Evolutionary conservation across 768 basidiomycete genomes (phyloP).

Genomic region (Mycena vulgaris): DNA sequence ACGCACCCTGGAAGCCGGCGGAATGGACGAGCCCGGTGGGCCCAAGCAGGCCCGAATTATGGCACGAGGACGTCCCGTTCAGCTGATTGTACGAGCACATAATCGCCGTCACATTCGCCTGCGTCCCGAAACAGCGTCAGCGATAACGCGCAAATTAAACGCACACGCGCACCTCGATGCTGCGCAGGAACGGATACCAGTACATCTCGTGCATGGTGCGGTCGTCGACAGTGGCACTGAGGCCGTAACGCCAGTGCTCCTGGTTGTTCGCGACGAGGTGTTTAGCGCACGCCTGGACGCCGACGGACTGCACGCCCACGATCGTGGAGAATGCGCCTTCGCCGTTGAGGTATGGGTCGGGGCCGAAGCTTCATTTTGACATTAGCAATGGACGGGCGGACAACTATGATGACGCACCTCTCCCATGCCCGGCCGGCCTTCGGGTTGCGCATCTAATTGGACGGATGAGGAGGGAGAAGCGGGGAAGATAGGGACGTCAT

Average conservation of each 20-base stretch:
- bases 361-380: slow-evolving; percentile 35
- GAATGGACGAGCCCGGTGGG: slow-evolving; percentile 23
- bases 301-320: slow-evolving; percentile 53
- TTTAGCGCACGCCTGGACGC: slow-evolving; percentile 56
- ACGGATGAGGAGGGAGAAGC: neutral
- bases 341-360: slow-evolving; percentile 60
- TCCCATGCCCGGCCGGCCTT: slow-evolving; percentile 30
- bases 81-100: slow-evolving; percentile 52
- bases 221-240: slow-evolving; percentile 50
- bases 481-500: neutral
- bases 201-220: slow-evolving; percentile 54
- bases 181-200: slow-evolving; percentile 40
- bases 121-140: neutral
- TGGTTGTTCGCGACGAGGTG: slow-evolving; percentile 43
- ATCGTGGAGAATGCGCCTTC: slow-evolving; percentile 56
- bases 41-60: slow-evolving; percentile 54
- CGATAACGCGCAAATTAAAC: neutral
- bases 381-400: neutral
- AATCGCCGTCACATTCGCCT: slow-evolving; percentile 52
- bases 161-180: slow-evolving; percentile 31
- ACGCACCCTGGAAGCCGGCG: slow-evolving; percentile 35
- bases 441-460: slow-evolving; percentile 29
- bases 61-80: slow-evolving; percentile 62
- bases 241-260: slow-evolving; percentile 36
- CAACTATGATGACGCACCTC: slow-evolving; percentile 1